Base-by-base conservation (phyloP, 2,329 filamentous ascomycete genomes). In the Zasmidium citrigriseum region DNA sequence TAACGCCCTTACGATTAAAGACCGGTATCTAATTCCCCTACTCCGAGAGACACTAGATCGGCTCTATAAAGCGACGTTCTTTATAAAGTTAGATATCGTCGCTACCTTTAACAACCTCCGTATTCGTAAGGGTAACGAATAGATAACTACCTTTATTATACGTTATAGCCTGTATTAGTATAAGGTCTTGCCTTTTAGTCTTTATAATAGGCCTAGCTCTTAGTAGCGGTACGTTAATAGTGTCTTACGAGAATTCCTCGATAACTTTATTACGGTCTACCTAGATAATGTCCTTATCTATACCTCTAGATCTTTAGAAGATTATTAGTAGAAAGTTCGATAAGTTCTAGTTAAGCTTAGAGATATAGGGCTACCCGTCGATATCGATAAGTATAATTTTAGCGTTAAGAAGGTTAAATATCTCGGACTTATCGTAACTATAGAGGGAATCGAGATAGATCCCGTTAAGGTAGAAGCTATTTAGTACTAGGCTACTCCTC, bases 251-350 rank as follows among this genome's bases (percentile, higher is more conserved):
- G 48, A 52, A 34, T 61, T 63, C 47, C 52, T 74, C 45, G 60
- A 73, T 58, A 56, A 53, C 2, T 63, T 60, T n/a, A 51, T 62
- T 10, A 41, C 63, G 3, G 55, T 54, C 18, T 72, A 70, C 52
- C 9, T 73, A 7, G 55, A 72, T 53, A 50, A 72, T 46, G 66
- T 70, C 20, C 50, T 69, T 16, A 64, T 75, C 14, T 75, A 67
- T 59, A 65, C 50, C 22, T 34, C 27, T 14, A 60, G 70, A 47
- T 62, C 18, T 9, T 11, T 54, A 7, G 57, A 69, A 50, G 45
- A 73, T 58, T 54, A 74, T 61, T 34, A 54, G 2, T 29, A 66
- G 38, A 46, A 72, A 47, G 58, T 72, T 18, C 21, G 60, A 44
- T 14, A 62, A 49, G 63, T 75, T 16, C 47, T 69, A 16, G 25